Evolutionary conservation across 1,284 basidiomycete species (phyloP).

Genomic region (Cutaneotrichosporon spelunceum): DNA sequence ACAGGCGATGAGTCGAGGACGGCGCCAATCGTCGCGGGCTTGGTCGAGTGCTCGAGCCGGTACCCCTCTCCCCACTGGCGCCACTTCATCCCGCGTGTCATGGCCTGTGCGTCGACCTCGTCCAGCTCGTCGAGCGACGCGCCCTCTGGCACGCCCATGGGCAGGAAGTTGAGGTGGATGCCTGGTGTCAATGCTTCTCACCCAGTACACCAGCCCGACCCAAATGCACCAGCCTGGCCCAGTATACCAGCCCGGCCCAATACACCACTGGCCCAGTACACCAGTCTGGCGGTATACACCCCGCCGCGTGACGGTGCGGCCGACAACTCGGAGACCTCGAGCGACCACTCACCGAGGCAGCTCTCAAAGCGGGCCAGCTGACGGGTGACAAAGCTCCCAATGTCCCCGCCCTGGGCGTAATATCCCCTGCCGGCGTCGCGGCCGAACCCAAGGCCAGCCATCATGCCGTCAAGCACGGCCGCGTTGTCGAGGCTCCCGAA

Average conservation of each 20-base stretch:
- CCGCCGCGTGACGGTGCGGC: no score
- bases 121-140: constrained; percentile 18
- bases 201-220: no score
- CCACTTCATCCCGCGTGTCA: constrained; percentile 18
- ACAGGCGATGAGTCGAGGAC: constrained; percentile 48
- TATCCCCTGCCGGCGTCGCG: constrained; percentile 27
- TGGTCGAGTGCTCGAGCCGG: constrained; percentile 40
- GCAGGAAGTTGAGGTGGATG: constrained; percentile 37
- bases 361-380: constrained; percentile 26
- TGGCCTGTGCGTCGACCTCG: constrained; percentile 13
- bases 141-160: constrained; percentile 15
- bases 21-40: constrained; percentile 50
- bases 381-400: constrained; percentile 39
- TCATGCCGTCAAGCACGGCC: constrained; percentile 39
- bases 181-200: constrained; percentile 25
- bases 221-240: no score
- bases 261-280: no score
- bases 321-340: no score
- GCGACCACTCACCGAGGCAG: constrained; percentile 42
- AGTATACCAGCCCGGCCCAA: no score
- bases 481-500: constrained; percentile 40
- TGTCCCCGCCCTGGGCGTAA: constrained; percentile 49
- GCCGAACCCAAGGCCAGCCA: constrained; percentile 47
- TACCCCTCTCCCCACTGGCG: constrained; percentile 20
- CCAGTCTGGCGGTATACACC: no score